phyloP scores from a whole-genome alignment of 2,329 filamentous ascomycete species.

The Pseudogymnoascus sp. region DNA sequence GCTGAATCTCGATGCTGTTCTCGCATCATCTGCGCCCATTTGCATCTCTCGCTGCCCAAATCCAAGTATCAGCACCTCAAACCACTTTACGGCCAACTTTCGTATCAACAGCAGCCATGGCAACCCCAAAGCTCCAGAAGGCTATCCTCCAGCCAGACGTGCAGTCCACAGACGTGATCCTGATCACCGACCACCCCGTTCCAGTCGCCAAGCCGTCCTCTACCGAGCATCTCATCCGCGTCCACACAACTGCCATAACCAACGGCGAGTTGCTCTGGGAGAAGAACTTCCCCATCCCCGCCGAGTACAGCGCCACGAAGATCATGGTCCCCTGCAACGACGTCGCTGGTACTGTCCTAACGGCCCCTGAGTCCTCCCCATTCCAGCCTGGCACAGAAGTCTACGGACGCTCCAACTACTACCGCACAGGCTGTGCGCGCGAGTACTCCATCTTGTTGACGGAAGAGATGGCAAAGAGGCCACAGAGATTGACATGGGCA shows the following conservation, averaged over 20 bases:
- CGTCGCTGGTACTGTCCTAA: constrained; percentile 35
- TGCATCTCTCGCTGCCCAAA: background rate
- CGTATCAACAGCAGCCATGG: background rate
- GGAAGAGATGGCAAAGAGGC: constrained; percentile 33
- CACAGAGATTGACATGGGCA: constrained; percentile 31
- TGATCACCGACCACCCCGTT: constrained; percentile 18
- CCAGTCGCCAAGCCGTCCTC: constrained; percentile 21
- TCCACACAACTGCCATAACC: constrained; percentile 35
- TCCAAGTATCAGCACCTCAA: background rate
- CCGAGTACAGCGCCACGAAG: constrained; percentile 14
- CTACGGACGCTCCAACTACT: constrained; percentile 32
- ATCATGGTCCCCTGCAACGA: constrained; percentile 36
- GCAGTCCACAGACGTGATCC: constrained; percentile 12
- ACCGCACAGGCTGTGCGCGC: constrained; percentile 31
- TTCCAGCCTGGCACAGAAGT: constrained; percentile 35
- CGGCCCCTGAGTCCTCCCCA: constrained; percentile 29
- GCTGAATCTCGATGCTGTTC: background rate
- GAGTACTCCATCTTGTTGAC: constrained; percentile 33
- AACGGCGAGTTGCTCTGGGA: constrained; percentile 40
- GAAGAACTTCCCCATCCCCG: constrained; percentile 25
- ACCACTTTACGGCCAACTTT: background rate
- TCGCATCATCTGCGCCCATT: background rate
- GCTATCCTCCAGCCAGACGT: constrained; percentile 7
- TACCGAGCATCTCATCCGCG: constrained; percentile 35
- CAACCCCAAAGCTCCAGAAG: background rate